Evolutionary conservation across 768 basidiomycete species (phyloP), one percentile per base, ranked within the genome.

Genomic region (Epithele typhae): DNA sequence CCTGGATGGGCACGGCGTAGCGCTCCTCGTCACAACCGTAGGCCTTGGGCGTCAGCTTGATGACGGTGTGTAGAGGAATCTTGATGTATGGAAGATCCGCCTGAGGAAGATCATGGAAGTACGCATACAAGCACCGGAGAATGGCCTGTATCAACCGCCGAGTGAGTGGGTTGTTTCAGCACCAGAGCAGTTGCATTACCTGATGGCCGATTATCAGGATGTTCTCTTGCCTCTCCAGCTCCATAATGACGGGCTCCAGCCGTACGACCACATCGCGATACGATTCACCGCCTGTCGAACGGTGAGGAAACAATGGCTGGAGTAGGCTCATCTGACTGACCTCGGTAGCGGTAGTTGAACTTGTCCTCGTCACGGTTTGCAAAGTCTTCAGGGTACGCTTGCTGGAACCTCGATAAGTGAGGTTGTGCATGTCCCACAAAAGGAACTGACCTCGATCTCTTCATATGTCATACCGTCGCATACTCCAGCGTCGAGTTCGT

Each of bases 381-480:
- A 66, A 94, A 98, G 62, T 99, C 96, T 47, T 99, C 96, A 0
- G 96, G 96, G 63, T 98, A 99, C 52, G 84, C 78, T 76, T 84
- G 81, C 92, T 95, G 54, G 4, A n/a, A n/a, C n/a, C n/a, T n/a
- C n/a, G n/a, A n/a, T n/a, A n/a, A n/a, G n/a, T n/a, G n/a, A n/a
- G n/a, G n/a, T n/a, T n/a, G n/a, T n/a, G n/a, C n/a, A n/a, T n/a
- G n/a, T n/a, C n/a, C n/a, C n/a, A n/a, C n/a, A n/a, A n/a, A n/a
- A n/a, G 5, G 23, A 35, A 40, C 70, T 27, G 46, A 90, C 94
- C 76, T 94, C 94, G 48, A 99, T 98, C 75, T 98, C 95, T 70
- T 92, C 86, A 57, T 99, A 99, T 4, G 96, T 98, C 96, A 99
- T 98, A 14, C 87, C 96, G 66, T 99, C 96, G 60, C 96, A 99